Conservation (phyloP, 495 filamentous ascomycete species). For the Schizothecium vesticola region DNA sequence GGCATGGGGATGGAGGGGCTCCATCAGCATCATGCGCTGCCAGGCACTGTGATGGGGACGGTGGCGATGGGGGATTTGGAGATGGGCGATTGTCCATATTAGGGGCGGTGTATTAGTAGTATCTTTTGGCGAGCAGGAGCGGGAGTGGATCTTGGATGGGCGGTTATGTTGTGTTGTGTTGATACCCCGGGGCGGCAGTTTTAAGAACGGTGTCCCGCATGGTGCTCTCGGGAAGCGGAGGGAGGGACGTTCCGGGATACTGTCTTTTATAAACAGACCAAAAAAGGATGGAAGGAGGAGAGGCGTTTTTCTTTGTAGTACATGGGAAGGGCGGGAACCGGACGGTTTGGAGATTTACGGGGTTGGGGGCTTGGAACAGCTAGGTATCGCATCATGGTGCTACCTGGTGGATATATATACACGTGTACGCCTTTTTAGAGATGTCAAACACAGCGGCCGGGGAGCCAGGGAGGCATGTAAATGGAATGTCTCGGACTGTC, state of each 20-base stretch:
- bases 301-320: not conserved
- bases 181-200: not conserved
- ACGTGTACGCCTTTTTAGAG: not conserved
- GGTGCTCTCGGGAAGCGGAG: no score
- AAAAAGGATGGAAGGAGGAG: not conserved
- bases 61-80: not conserved
- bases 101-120: constrained; percentile 1
- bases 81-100: constrained; percentile 6
- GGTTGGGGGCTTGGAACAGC: not conserved
- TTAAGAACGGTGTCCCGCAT: no score
- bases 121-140: not conserved
- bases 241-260: not conserved
- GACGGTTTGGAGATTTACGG: not conserved
- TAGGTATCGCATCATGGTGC: not conserved
- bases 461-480: not conserved
- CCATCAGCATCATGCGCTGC: not conserved
- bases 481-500: not conserved
- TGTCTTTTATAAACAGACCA: not conserved
- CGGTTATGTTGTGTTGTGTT: not conserved
- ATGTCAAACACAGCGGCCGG: not conserved
- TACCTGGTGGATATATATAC: not conserved
- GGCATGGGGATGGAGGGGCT: not conserved
- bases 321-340: not conserved
- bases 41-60: not conserved
- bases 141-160: no score